These are phyloP conservation scores for Candida sanyaensis DNA, from an alignment of 1,139 yeast species.

Conservation along the genomic window DNA sequence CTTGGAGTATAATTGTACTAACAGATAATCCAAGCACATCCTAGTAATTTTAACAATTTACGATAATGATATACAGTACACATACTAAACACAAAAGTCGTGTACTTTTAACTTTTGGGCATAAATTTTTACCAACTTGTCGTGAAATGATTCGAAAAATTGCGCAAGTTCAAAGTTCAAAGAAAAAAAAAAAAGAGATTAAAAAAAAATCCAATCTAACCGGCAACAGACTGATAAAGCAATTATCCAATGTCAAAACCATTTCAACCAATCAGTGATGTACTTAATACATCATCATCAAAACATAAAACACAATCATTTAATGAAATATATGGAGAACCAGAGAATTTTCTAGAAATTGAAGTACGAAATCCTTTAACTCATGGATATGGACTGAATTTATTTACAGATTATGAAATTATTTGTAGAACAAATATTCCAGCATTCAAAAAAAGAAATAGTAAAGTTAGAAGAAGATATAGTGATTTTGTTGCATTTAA, in stretches of 20 bases:
- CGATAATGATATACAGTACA: no score
- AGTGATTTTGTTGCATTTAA: constrained; percentile 86
- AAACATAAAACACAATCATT: constrained; percentile 62
- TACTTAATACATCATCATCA: constrained; percentile 36
- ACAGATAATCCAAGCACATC: no score
- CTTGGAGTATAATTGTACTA: no score
- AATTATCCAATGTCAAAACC: constrained; percentile 34
- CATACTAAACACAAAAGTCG: no score
- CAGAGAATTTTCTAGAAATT: constrained; percentile 90
- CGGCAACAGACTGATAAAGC: no score
- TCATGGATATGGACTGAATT: constrained; percentile 65
- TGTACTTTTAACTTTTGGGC: no score
- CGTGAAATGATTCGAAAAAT: no score
- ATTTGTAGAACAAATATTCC: constrained; percentile 88
- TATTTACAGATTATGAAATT: constrained; percentile 91
- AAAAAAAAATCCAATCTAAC: no score
- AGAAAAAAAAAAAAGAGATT: no score
- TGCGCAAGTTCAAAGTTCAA: no score
- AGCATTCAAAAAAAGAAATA: constrained; percentile 66
- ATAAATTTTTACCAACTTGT: no score
- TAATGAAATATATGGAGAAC: constrained; percentile 88
- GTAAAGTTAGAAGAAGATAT: constrained; percentile 81
- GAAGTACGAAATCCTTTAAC: constrained; percentile 85
- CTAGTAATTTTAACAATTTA: no score
- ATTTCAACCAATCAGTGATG: constrained; percentile 51